Evolutionary conservation across 1,139 yeast genomes (phyloP), one percentile per base, ranked within the genome.

Genomic region (Ashbya aceris): DNA sequence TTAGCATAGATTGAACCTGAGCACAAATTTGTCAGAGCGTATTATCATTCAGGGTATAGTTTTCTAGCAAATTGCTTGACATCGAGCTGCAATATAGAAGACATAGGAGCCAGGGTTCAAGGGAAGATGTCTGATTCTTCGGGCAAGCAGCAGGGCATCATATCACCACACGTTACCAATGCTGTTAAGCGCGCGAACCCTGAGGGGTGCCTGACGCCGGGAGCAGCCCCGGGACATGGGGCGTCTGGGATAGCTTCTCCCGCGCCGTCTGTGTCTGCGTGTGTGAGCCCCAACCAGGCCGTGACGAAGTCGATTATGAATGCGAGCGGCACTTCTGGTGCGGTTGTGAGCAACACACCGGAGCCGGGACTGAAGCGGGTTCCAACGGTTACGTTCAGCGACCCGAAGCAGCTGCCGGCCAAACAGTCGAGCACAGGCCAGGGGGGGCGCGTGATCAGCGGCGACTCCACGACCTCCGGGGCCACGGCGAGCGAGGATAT

Each of bases 351-450:
- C 38, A 61, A 60, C 39, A 54, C 61, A 2, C 64, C 64, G 2
- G 64, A 56, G 34, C 52, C 61, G 1, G 64, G 62, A 7, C 39
- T 60, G 42, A 60, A 60, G 45, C 49, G 64, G 40, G 58, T 57
- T 8, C 63, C 65, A 1, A 59, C 63, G 4, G 65, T 61, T 10
- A 61, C 66, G 2, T 61, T 61, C 42, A 57, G 58, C 40, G 64
- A 58, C 39, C 50, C 58, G 1, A 58, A 56, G 38, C 45, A 51
- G 33, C 42, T 40, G n/a, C 28, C 44, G 10, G 32, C 41, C n/a
- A 45, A 46, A 28, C 51, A 46, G 43, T 39, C 33, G 13, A 46
- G 27, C 30, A 30, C 36, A 5, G 29, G 29, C 30, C 42, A 43
- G 28, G 40, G 30, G 27, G 37, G 14, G 9, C 43, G 41, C 13